Base-by-base conservation (phyloP, 805 yeast genomes). In the Sugiyamaella floridensis region DNA sequence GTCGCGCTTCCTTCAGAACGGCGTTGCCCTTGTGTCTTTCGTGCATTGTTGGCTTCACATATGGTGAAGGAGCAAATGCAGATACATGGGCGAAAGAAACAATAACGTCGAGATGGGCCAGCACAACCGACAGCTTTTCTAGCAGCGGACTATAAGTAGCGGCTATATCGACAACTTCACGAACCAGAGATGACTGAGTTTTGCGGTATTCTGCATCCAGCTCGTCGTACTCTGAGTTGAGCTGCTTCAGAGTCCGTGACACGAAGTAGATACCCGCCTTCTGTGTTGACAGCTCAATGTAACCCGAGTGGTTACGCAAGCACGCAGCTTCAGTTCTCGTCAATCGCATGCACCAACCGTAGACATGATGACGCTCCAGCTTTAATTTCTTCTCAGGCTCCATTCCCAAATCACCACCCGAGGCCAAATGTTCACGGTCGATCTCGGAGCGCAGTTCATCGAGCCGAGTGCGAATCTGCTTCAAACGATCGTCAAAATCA, bases 251-350 rank as follows among this genome's bases (percentile, higher is more conserved):
- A 56, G 76, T 76, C 43, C 73, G 68, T 1, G 96, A 88, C 9
- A 96, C 89, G 74, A 93, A 93, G 67, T 77, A 89, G 4, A 92
- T 92, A 53, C 99, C 99, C 1, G 97, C 96, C 66, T 93, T 93
- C 29, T 89, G 95, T 0, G 97, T 92, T 49, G 89, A 86, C 44
- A 92, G 73, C 67, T 93, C 97, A 49, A 77, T 77, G 65, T 83
- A 90, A 41, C 79, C 76, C 0, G 71, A 67, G 47, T 74, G 71
- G 11, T 78, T 79, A 60, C 98, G 79, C 54, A 93, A 73, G 18
- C 86, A 83, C 10, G 85, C 75, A 1, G 96, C 90, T 63, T 93
- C 98, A 52, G 81, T 67, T 67, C 99, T 79, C 1, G 99, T 93
- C 19, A 93, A 78, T 60, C 98, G 76, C 76, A 92, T 80, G 67